These are phyloP conservation scores for Sisymbrium altissimum DNA, from an alignment of 345 rosid genomes.

Conservation along the genomic window DNA sequence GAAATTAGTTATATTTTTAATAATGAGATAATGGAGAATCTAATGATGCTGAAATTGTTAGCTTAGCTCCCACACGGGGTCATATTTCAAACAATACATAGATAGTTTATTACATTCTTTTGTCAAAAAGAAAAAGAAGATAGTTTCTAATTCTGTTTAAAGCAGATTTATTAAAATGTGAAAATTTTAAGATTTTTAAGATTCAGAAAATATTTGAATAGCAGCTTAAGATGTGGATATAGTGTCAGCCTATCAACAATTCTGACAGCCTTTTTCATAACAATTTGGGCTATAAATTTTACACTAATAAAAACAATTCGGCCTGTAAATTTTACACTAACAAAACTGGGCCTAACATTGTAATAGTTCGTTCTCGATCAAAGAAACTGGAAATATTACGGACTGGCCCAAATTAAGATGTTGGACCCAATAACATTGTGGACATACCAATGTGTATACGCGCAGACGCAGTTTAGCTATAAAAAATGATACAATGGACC, in stretches of 20 bases:
- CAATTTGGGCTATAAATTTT: neutral
- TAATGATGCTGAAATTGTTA: slow-evolving; percentile 21
- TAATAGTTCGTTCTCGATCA: neutral
- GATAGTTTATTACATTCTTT: neutral
- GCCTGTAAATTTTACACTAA: neutral
- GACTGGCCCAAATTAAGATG: neutral
- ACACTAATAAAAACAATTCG: neutral
- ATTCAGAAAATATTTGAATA: neutral
- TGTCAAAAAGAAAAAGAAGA: neutral
- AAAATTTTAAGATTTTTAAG: neutral
- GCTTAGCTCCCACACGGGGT: slow-evolving; percentile 12
- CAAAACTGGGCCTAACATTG: no score
- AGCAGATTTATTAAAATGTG: neutral
- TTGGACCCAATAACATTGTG: neutral
- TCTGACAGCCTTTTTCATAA: neutral
- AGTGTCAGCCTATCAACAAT: neutral
- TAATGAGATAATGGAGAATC: slow-evolving; percentile 21
- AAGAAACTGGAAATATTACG: neutral
- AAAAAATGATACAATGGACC: neutral
- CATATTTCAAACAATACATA: slow-evolving; percentile 1
- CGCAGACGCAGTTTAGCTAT: no score
- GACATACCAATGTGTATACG: neutral
- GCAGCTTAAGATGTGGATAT: neutral
- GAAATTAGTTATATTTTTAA: neutral
- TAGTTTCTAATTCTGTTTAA: neutral